Conservation (phyloP, 768 basidiomycete species). For the Floccularia luteovirens region DNA sequence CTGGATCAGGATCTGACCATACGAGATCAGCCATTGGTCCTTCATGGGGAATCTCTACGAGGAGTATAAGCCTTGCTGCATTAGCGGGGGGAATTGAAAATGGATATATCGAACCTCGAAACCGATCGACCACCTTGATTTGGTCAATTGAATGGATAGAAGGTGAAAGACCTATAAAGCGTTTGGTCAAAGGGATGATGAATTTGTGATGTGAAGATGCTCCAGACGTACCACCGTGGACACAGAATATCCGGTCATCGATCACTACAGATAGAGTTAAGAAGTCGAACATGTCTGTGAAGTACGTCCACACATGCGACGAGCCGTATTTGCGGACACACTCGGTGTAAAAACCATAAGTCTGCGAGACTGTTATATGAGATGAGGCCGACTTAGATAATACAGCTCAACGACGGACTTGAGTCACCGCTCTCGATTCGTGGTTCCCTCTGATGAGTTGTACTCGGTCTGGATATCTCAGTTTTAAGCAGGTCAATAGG, state of each 20-base stretch:
- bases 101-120: slow-evolving; percentile 59
- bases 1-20: slow-evolving; percentile 99
- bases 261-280: slow-evolving; percentile 96
- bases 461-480: slow-evolving; percentile 93
- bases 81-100: slow-evolving; percentile 10
- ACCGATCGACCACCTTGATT: slow-evolving; percentile 98
- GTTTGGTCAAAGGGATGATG: slow-evolving; percentile 9
- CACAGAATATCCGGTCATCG: slow-evolving; percentile 98
- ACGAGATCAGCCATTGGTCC: slow-evolving; percentile 99
- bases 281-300: slow-evolving; percentile 99
- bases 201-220: slow-evolving; percentile 2
- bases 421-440: slow-evolving; percentile 95
- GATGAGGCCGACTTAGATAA: slow-evolving; percentile 13
- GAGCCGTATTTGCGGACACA: slow-evolving; percentile 96
- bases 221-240: slow-evolving; percentile 77
- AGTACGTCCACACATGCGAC: slow-evolving; percentile 96
- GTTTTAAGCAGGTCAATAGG: slow-evolving; percentile 90
- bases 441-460: slow-evolving; percentile 98
- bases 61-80: slow-evolving; percentile 14
- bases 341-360: slow-evolving; percentile 98
- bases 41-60: slow-evolving; percentile 93
- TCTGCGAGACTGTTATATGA: slow-evolving; percentile 45
- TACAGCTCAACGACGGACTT: slow-evolving; percentile 49
- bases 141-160: slow-evolving; percentile 99
- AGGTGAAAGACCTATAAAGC: slow-evolving; percentile 74